Percentiles rank a stretch among this genome's conserved stretches.
Evolutionary conservation across 2,329 filamentous ascomycete genomes (phyloP).

Genomic region (Verticillium longisporum): DNA sequence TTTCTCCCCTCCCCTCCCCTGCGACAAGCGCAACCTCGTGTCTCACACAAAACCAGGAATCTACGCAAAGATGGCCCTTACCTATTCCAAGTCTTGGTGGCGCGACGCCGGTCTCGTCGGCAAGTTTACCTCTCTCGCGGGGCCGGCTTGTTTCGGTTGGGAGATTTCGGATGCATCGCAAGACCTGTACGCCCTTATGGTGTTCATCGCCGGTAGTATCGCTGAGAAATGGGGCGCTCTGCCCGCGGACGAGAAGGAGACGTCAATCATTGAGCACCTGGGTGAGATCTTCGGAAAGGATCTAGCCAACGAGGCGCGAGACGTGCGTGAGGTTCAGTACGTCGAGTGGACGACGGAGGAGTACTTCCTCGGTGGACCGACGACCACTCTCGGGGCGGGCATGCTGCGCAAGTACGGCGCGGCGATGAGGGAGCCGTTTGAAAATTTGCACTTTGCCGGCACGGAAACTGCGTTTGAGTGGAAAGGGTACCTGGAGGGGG

Average conservation of each 20-base stretch:
- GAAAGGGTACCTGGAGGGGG: constrained; percentile 21
- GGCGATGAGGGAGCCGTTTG: constrained; percentile 21
- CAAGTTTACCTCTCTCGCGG: constrained; percentile 25
- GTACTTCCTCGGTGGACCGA: constrained; percentile 11
- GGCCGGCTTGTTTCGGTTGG: constrained; percentile 19
- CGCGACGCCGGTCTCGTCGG: constrained; percentile 29
- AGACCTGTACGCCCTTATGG: constrained; percentile 16
- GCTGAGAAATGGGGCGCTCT: constrained; percentile 19
- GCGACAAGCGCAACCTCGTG: constrained; percentile 16
- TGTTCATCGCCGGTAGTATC: constrained; percentile 24
- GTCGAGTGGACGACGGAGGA: constrained; percentile 14
- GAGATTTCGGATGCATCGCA: constrained; percentile 18
- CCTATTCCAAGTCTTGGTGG: constrained; percentile 41
- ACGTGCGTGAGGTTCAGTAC: constrained; percentile 8
- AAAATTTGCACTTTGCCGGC: constrained; percentile 17
- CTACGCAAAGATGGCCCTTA: constrained; percentile 29
- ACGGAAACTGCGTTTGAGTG: constrained; percentile 16
- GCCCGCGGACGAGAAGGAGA: constrained; percentile 4
- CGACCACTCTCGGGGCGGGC: constrained; percentile 4
- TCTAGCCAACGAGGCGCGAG: constrained; percentile 4
- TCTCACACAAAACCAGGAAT: constrained; percentile 23
- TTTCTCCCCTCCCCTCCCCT: constrained; percentile 21
- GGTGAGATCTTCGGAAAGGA: constrained; percentile 8
- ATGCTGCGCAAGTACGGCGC: constrained; percentile 5
- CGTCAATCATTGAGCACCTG: constrained; percentile 13